Conservation (phyloP, 2,329 filamentous ascomycete genomes). For the Phoma sp. region DNA sequence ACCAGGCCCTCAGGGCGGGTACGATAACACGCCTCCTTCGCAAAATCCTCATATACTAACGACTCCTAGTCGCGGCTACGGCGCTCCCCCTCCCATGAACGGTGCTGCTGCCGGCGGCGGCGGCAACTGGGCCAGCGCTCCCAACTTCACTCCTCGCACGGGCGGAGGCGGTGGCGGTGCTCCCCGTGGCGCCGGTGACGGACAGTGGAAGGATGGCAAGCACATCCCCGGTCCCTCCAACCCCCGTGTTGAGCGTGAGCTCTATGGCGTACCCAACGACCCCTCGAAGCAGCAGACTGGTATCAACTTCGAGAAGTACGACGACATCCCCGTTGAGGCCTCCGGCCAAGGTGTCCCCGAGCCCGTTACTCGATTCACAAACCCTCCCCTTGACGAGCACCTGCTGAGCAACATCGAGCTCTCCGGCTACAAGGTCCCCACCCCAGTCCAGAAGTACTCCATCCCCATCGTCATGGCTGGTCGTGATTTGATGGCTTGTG, state of each 20-base stretch:
- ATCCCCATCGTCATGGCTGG: slow-evolving; percentile 98
- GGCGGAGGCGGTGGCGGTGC: slow-evolving; percentile 60
- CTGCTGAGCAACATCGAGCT: slow-evolving; percentile 91
- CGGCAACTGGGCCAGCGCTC: slow-evolving; percentile 64
- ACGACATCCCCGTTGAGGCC: slow-evolving; percentile 98
- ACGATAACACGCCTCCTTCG: slow-evolving; percentile 21
- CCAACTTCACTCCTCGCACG: slow-evolving; percentile 64
- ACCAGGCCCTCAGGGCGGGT: slow-evolving; percentile 33
- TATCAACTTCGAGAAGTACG: slow-evolving; percentile 99
- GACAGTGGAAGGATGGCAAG: slow-evolving; percentile 96
- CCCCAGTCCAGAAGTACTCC: slow-evolving; percentile 98
- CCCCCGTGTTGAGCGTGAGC: slow-evolving; percentile 88
- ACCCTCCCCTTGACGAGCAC: slow-evolving; percentile 94
- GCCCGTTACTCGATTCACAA: slow-evolving; percentile 87
- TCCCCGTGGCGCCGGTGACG: slow-evolving; percentile 87
- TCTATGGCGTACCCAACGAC: slow-evolving; percentile 91
- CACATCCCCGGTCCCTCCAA: slow-evolving; percentile 91
- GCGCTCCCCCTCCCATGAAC: slow-evolving; percentile 53
- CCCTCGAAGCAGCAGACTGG: slow-evolving; percentile 95
- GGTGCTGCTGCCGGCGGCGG: slow-evolving; percentile 63
- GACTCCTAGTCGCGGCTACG: slow-evolving; percentile 37
- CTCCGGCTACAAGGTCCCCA: slow-evolving; percentile 93
- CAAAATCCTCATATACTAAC: slow-evolving; percentile 25
- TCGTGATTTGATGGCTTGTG: slow-evolving; percentile 98
- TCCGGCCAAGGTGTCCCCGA: slow-evolving; percentile 94